Evolutionary conservation across 2,329 filamentous ascomycete genomes (phyloP).

Genomic region (Claviceps capensis): DNA sequence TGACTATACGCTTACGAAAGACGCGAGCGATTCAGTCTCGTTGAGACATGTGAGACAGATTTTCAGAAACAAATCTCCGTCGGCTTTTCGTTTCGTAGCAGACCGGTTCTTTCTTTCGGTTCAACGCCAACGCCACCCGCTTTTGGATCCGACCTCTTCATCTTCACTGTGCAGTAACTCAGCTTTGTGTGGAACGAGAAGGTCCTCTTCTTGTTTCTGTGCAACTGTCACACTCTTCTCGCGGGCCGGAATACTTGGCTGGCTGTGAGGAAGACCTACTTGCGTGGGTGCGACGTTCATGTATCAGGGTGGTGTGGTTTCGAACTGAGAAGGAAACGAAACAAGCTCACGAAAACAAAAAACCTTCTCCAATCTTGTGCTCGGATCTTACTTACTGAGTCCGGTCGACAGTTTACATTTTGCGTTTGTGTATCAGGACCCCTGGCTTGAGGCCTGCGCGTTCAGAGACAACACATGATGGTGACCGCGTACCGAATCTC

Average conservation of each 20-base stretch:
- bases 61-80: neutral
- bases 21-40: neutral
- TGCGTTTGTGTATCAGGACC: neutral
- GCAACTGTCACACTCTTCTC: neutral
- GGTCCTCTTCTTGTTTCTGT: conserved; percentile 2
- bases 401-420: neutral
- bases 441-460: neutral
- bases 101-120: neutral
- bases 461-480: conserved; percentile 2
- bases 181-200: neutral
- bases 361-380: neutral
- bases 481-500: conserved; percentile 2
- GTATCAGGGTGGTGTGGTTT: neutral
- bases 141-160: neutral
- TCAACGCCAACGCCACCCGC: neutral
- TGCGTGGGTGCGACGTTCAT: conserved; percentile 1
- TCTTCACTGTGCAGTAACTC: neutral
- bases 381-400: neutral
- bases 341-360: too few relatives aligned
- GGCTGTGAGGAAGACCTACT: conserved; percentile 1
- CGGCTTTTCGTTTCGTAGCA: neutral
- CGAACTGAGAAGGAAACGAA: neutral
- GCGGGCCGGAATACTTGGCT: conserved; percentile 1
- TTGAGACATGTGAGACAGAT: neutral
- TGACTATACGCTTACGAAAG: neutral